Evolutionary conservation across 805 yeast species (phyloP), one percentile per base, ranked within the genome.

Genomic region (Isabelozyma pseudorhagii): DNA sequence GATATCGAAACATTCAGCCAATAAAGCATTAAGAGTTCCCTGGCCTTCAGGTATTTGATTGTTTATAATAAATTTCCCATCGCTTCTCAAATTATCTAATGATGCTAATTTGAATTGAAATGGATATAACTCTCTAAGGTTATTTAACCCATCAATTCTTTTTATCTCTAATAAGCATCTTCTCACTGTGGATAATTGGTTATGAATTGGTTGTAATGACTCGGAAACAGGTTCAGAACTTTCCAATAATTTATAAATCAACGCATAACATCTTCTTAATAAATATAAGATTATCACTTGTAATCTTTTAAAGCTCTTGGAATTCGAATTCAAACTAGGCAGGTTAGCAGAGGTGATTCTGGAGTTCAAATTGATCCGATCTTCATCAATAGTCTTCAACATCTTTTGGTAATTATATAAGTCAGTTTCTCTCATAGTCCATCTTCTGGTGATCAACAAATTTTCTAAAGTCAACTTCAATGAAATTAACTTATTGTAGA

Each of bases 401-500:
- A 78, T 77, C 60, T 85, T 83, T 68, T 91, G 96, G 64, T 88
- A 92, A 45, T 79, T 78, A 70, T 87, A 94, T 53, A 94, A 76
- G 69, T 94, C 99, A 0, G 99, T 94, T 61, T 92, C 97, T 62
- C 99, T 82, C 71, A 94, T 75, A 2, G 98, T 93, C 99, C 99
- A 94, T 66, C 99, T 81, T 68, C 97, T 84, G 3, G 99, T 94
- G 42, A 94, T 83, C 58, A 93, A 76, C 54, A 94, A 73, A 56
- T 89, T 89, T 58, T 89, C 97, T 52, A 94, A 77, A 15, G 85
- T 84, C 21, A 82, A 76, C 64, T 90, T 89, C 57, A 90, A 76
- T 42, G 78, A 81, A 29, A 80, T 71, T 55, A 94, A 73, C 50
- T 81, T 77, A 45, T 80, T 77, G 68, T 88, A 92, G 28, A 87